These are phyloP conservation scores for Claviceps arundinis DNA, from an alignment of 2,329 filamentous ascomycete genomes.

Conservation along the genomic window DNA sequence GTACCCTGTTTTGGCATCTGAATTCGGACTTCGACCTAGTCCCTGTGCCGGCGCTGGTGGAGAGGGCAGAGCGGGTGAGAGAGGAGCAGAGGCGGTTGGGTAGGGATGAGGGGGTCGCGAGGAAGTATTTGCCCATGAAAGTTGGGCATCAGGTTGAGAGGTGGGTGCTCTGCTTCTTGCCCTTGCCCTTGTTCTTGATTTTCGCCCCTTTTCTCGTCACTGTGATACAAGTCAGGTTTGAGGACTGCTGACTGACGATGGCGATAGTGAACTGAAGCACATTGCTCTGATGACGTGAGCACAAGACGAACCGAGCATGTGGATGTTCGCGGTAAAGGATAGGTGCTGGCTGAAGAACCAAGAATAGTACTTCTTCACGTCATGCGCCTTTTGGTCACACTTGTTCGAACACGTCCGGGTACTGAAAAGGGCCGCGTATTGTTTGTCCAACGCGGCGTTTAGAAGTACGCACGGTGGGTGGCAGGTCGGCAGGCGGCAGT, in stretches of 20 bases:
- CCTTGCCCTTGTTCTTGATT: background rate
- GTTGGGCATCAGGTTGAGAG: constrained; percentile 45
- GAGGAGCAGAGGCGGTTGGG: constrained; percentile 34
- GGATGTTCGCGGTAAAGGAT: too few species aligned
- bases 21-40: constrained; percentile 41
- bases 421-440: too few species aligned
- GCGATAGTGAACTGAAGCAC: constrained; percentile 34
- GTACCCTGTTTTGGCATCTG: constrained; percentile 49
- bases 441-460: too few species aligned
- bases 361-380: too few species aligned
- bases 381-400: too few species aligned
- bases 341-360: too few species aligned
- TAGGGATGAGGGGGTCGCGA: constrained; percentile 38
- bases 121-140: constrained; percentile 38
- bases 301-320: background rate
- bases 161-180: constrained; percentile 21
- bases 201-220: background rate
- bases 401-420: too few species aligned
- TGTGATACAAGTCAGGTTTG: too few species aligned
- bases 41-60: constrained; percentile 35
- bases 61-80: constrained; percentile 30
- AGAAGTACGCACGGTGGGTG: too few species aligned
- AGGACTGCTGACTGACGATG: background rate
- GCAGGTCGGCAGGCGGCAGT: too few species aligned
- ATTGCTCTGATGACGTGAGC: constrained; percentile 36